Evolutionary conservation across 441 rosid species (phyloP), one percentile per base, ranked within the genome.

Genomic region (Melastoma candidum): DNA sequence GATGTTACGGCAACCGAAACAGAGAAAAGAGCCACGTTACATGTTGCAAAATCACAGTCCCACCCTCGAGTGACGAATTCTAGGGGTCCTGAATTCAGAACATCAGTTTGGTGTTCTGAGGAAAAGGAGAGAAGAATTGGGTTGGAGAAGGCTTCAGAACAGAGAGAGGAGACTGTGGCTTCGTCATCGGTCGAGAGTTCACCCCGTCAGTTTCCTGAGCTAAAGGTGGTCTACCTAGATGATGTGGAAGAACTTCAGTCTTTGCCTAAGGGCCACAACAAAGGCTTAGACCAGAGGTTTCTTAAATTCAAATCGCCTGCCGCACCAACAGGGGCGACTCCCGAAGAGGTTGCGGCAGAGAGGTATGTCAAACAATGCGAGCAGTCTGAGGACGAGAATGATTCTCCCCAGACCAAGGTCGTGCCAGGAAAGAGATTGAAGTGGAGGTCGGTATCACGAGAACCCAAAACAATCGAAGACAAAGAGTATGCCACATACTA

Each of bases 261-360:
- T 49, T 51, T 73, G 8, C 27, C 26, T 25, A 7, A 47, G 10
- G 57, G 53, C 39, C 66, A 73, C 44, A 73, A 49, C 56, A 57
- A 58, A 55, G 51, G 26, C 26, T 80, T 73, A 67, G 90, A 92
- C 51, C 78, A 73, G 44, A 75, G 90, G 44, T 46, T 74, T 27
- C 81, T 87, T 71, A 84, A 77, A 75, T 84, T 90, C 82, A 73
- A 45, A 62, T 64, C 71, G 43, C 58, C 59, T 26, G 7, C 46
- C 17, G 4, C 58, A 36, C 48, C 63, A 1, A 58, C 47, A 17
- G 46, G 7, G 47, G 61, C 43, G 47, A 48, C 41, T 0, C 5
- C 27, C 2, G 49, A 32, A 56, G 72, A 59, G 12, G 32, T 43
- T 4, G 53, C 9, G 11, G 57, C 59, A 4, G 59, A 53, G 36